phyloP scores from a whole-genome alignment of 2,329 filamentous ascomycete genomes.

The Phoma herbarum region DNA sequence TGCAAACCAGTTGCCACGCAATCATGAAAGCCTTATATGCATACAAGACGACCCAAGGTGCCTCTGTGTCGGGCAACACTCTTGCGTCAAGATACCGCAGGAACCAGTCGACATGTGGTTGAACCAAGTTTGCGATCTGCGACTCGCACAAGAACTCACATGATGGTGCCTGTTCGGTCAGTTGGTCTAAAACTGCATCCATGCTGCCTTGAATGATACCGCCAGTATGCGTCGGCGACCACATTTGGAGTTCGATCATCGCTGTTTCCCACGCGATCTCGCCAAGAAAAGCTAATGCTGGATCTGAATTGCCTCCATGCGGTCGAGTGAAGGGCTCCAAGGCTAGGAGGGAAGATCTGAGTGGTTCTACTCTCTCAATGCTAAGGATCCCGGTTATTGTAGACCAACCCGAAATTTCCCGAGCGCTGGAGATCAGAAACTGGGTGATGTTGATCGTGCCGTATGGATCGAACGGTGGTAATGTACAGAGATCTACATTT shows the following conservation, averaged over 20 bases:
- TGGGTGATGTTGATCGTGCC: conserved; percentile 36
- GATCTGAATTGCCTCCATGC: conserved; percentile 2
- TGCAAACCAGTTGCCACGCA: conserved; percentile 32
- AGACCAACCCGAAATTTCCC: conserved; percentile 36
- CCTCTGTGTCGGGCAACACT: conserved; percentile 24
- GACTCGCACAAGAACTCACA: conserved; percentile 30
- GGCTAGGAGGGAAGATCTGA: conserved; percentile 27
- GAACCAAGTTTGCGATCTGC: conserved; percentile 24
- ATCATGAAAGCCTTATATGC: conserved; percentile 37
- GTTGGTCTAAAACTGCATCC: conserved; percentile 26
- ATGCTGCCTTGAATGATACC: conserved; percentile 31
- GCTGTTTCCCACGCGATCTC: conserved; percentile 35
- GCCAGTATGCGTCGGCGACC: conserved; percentile 38
- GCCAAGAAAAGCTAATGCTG: conserved; percentile 22
- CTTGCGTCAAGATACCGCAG: conserved; percentile 31
- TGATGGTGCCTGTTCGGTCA: conserved; percentile 28
- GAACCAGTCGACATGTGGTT: conserved; percentile 37
- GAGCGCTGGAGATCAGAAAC: conserved; percentile 34
- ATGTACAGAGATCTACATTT: conserved; percentile 17
- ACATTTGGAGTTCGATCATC: conserved; percentile 38
- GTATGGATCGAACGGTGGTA: conserved; percentile 34
- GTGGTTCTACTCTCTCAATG: conserved; percentile 31
- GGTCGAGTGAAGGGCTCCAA: conserved; percentile 25
- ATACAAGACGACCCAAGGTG: conserved; percentile 33
- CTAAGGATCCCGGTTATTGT: conserved; percentile 36